Evolutionary conservation across 805 yeast genomes (phyloP).

Genomic region (Saccharomycodes ludwigii): DNA sequence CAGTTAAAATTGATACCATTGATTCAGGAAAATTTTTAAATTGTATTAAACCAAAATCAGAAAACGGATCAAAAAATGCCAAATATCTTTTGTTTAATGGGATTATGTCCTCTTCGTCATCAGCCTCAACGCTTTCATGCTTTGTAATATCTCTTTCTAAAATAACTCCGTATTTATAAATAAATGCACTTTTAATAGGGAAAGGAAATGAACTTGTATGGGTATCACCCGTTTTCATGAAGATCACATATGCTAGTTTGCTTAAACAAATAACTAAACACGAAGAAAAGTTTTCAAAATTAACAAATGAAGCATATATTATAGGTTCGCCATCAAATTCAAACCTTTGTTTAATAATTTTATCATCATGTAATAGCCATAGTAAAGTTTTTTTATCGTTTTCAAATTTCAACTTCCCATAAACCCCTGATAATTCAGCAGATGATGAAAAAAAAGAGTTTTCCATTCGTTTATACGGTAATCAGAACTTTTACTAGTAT

Average conservation of each 20-base stretch:
- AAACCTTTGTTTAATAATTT: slow-evolving; percentile 29
- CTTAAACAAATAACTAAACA: slow-evolving; percentile 50
- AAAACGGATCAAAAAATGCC: slow-evolving; percentile 62
- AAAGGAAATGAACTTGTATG: slow-evolving; percentile 62
- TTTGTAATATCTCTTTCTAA: slow-evolving; percentile 34
- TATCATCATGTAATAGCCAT: slow-evolving; percentile 21
- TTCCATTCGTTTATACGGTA: too few relatives aligned
- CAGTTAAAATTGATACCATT: too few relatives aligned
- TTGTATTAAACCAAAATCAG: slow-evolving; percentile 55
- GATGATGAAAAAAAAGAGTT: too few relatives aligned
- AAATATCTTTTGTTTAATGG: slow-evolving; percentile 31
- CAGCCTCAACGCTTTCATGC: neutral
- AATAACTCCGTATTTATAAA: slow-evolving; percentile 57
- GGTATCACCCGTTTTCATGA: slow-evolving; percentile 39
- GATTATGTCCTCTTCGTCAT: slow-evolving; percentile 1
- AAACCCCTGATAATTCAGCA: neutral
- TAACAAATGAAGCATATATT: slow-evolving; percentile 48
- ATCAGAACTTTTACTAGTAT: too few relatives aligned
- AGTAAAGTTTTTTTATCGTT: neutral
- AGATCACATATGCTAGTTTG: slow-evolving; percentile 52
- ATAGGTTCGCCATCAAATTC: slow-evolving; percentile 36
- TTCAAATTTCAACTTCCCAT: neutral
- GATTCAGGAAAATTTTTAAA: slow-evolving; percentile 1
- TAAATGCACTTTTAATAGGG: slow-evolving; percentile 42
- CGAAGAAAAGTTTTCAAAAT: slow-evolving; percentile 25